A percentile compares a stretch with the other conserved stretches of the same genome.
These are phyloP conservation scores for Orbilia quercus DNA, from an alignment of 2,329 filamentous ascomycete species.

Conservation along the genomic window DNA sequence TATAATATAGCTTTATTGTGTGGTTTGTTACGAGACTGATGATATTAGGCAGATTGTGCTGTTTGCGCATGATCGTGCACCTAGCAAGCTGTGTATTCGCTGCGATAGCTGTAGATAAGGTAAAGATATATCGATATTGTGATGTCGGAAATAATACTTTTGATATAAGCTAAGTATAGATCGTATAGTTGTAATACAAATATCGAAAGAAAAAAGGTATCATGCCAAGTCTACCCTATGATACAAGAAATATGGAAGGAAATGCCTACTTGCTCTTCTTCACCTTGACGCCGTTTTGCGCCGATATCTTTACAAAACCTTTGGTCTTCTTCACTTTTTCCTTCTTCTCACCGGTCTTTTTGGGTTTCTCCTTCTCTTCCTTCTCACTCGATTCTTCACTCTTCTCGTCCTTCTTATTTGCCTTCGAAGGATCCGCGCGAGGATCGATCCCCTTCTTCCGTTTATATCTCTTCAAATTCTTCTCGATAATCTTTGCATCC, in stretches of 20 bases:
- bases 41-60: no score
- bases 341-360: conserved; percentile 30
- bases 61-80: no score
- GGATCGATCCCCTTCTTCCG: conserved; percentile 80
- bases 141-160: no score
- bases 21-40: no score
- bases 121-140: no score
- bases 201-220: conserved; percentile 26
- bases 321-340: conserved; percentile 25
- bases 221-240: not conserved
- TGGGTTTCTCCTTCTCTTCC: not conserved
- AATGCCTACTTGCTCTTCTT: conserved; percentile 14
- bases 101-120: no score
- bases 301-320: conserved; percentile 33
- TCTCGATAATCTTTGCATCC: conserved; percentile 77
- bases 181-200: conserved; percentile 39
- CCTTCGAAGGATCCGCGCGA: conserved; percentile 63
- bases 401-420: conserved; percentile 58
- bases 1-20: no score
- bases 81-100: no score
- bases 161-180: not conserved
- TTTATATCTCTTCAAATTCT: conserved; percentile 78
- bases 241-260: conserved; percentile 24
- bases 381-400: conserved; percentile 16
- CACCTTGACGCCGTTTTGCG: conserved; percentile 26